These are phyloP conservation scores for Chaetomiaceae sp. DNA, from an alignment of 2,329 filamentous ascomycete species.

Conservation along the genomic window DNA sequence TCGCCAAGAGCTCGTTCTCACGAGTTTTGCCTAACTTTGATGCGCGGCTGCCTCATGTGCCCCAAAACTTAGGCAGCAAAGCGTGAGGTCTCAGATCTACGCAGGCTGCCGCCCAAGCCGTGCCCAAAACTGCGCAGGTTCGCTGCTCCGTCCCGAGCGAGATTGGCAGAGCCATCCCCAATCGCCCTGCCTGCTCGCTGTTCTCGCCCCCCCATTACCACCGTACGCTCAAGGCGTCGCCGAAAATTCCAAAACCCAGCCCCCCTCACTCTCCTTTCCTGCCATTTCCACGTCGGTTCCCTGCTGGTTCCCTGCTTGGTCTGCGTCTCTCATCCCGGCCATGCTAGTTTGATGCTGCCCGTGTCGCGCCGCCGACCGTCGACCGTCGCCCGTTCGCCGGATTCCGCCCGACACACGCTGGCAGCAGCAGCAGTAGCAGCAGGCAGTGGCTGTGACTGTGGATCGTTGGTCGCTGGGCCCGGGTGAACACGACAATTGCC, in stretches of 20 bases:
- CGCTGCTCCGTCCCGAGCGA: conserved; percentile 17
- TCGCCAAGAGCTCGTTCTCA: conserved; percentile 21
- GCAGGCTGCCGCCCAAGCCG: conserved; percentile 13
- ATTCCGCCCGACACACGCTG: conserved; percentile 23
- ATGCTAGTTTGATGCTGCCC: conserved; percentile 25
- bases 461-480: too few relatives aligned
- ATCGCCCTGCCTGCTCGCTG: conserved; percentile 21
- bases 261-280: conserved; percentile 19
- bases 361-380: conserved; percentile 23
- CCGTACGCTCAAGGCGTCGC: conserved; percentile 21
- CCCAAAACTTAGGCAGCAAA: conserved; percentile 18
- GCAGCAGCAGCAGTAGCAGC: too few relatives aligned
- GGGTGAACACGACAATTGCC: conserved; percentile 21
- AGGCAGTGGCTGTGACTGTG: too few relatives aligned
- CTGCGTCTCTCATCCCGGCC: conserved; percentile 14
- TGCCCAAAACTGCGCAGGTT: conserved; percentile 26
- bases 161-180: conserved; percentile 24
- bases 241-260: conserved; percentile 27
- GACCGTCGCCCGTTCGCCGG: too few relatives aligned
- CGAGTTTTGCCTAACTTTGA: conserved; percentile 20
- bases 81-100: conserved; percentile 23
- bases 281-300: conserved; percentile 18
- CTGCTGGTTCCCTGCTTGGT: conserved; percentile 15
- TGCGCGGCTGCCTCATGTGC: conserved; percentile 23
- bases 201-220: conserved; percentile 18